phyloP scores from a whole-genome alignment of 1,284 basidiomycete species.

The Anthracocystis setariae region DNA sequence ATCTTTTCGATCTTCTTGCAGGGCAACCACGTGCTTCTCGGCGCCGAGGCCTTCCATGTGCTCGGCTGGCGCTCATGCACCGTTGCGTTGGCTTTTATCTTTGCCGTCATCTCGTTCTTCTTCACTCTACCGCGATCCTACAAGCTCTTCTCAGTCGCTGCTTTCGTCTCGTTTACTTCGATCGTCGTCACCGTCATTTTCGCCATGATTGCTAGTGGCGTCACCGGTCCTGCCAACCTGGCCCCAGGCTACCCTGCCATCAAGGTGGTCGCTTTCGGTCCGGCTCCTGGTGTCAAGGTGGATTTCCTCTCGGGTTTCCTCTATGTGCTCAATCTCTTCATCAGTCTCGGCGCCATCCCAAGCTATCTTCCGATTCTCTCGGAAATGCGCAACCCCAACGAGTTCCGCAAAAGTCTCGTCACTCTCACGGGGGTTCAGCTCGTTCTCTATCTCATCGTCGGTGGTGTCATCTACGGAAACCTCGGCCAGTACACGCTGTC shows the following conservation, averaged over 20 bases:
- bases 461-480: conserved; percentile 60
- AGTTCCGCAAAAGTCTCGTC: conserved; percentile 52
- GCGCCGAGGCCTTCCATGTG: conserved; percentile 52
- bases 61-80: conserved; percentile 58
- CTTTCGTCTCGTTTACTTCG: conserved; percentile 58
- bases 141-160: conserved; percentile 54
- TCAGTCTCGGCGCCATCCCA: conserved; percentile 56
- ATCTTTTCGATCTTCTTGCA: conserved; percentile 57
- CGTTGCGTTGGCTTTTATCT: conserved; percentile 50
- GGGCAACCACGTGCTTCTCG: conserved; percentile 59
- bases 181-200: conserved; percentile 58
- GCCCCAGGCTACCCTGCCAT: conserved; percentile 37
- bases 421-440: conserved; percentile 48
- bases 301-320: conserved; percentile 55
- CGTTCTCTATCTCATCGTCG: conserved; percentile 61
- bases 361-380: conserved; percentile 59
- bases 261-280: conserved; percentile 50
- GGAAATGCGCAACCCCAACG: conserved; percentile 58
- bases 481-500: conserved; percentile 61
- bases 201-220: conserved; percentile 59
- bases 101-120: conserved; percentile 56
- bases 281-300: conserved; percentile 42
- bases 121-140: conserved; percentile 59
- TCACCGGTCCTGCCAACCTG: conserved; percentile 52
- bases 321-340: conserved; percentile 54